Base-by-base conservation (phyloP, 208 protist species). In the Balamuthia mandrillaris region DNA sequence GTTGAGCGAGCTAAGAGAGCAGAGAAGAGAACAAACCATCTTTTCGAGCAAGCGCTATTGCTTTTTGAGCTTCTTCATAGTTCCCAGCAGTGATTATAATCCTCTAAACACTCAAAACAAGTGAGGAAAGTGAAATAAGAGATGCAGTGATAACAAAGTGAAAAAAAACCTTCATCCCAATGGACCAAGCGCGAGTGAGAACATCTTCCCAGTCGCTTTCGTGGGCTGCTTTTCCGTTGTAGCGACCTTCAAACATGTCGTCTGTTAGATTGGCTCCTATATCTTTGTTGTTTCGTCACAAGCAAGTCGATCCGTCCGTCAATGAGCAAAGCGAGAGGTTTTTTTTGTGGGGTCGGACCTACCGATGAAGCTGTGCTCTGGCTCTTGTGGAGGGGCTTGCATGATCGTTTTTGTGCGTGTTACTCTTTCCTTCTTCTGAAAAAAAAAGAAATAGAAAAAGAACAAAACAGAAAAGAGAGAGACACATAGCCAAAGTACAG, bases 1-100 rank as follows among this genome's bases (percentile, higher is more conserved):
- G 1, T 27, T 4, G 14, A 3, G n/a, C 10, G 1, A 7, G 10
- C 6, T 9, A 1, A 29, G 7, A 39, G 29, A 14, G 14, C 21
- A 18, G 21, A 10, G 29, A 31, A 10, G 10, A 18, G 14, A 7
- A 10, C 31, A 7, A 47, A 52, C 77, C 45, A 27, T 83, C 29
- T 54, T 83, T 56, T 9, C 88, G 51, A 37, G 91, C 95, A 31
- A 97, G 87, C 31, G 87, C 37, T 45, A 96, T 88, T 1, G 93
- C 93, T 16, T 89, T 66, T 16, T 85, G 49, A 68, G 90, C 94
- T 61, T 96, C 91, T 49, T 86, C 58, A 4, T 93, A 45, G 33
- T 85, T 92, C 0, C 90, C 92, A 2, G 92, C 94, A 0, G 94
- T 96, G 49, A 97, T 84, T 12, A 97, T 87, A 6, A 96, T 58